These are phyloP conservation scores for Periglandula ipomoeae DNA, from an alignment of 2,329 filamentous ascomycete genomes.

Conservation along the genomic window DNA sequence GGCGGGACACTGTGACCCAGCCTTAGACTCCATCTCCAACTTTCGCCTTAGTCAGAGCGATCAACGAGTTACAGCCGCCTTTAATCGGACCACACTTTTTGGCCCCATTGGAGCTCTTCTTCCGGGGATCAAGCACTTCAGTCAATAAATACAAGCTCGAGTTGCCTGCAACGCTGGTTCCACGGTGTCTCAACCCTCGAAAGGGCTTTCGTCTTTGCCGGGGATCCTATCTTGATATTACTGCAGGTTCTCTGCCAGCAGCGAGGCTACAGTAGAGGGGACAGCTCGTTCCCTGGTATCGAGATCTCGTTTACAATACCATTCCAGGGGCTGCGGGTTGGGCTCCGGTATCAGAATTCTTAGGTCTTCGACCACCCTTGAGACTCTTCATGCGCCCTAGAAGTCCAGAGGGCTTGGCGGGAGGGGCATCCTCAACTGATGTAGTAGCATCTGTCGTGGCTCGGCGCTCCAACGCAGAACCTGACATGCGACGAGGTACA, in stretches of 20 bases:
- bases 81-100: no score
- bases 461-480: slow-evolving; percentile 50
- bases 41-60: no score
- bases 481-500: slow-evolving; percentile 27
- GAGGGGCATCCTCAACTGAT: slow-evolving; percentile 30
- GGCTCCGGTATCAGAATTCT: slow-evolving; percentile 18
- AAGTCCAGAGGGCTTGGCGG: slow-evolving; percentile 50
- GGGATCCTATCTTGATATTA: background rate
- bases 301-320: slow-evolving; percentile 25
- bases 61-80: no score
- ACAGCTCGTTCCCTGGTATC: slow-evolving; percentile 8
- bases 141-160: no score
- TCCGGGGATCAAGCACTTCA: no score
- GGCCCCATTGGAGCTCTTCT: no score
- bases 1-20: no score
- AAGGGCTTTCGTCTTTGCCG: background rate
- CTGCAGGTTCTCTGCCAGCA: background rate
- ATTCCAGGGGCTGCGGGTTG: slow-evolving; percentile 23
- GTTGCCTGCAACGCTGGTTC: background rate
- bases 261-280: background rate
- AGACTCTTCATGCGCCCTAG: slow-evolving; percentile 74
- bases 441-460: slow-evolving; percentile 48
- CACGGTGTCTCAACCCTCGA: background rate
- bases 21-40: no score
- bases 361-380: slow-evolving; percentile 53